Base-by-base conservation (phyloP, 768 basidiomycete species). In the Piloderma croceum region DNA sequence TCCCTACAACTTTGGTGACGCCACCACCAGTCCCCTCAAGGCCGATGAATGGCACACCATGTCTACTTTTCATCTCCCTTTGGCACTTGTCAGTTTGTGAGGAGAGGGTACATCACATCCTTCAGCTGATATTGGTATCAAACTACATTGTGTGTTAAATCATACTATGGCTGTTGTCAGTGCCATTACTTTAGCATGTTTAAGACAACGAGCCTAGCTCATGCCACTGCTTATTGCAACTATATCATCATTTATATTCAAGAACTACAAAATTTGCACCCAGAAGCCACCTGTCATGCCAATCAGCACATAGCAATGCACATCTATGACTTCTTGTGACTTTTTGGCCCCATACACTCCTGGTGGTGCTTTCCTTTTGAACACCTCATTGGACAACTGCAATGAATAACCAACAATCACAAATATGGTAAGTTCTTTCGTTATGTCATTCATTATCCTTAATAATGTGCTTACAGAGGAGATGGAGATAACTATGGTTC, bases 301-400 rank as follows among this genome's bases (percentile, higher is more conserved):
- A 67, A 63, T 34, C 34, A 56, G n/a, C 67, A 67, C 32, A 41
- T 55, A 15, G 47, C 57, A 3, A 40, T 60, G 21, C 62, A 57
- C 31, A 31, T 64, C 5, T 47, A 53, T n/a, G 56, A 67, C 11
- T 67, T 65, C 36, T 45, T 66, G 1, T 7, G 47, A 0, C 45
- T 58, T 2, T 68, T 67, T 41, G 61, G 69, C 1, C 66, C 65
- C n/a, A 48, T 61, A 0, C 51, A 54, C 29, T 56, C 55, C 2
- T 71, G 64, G 69, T 69, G 65, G 63, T 49, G 53, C 2, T 70
- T 63, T 43, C 64, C 62, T 0, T 67, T 62, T 32, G 63, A 71
- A 38, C 38, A 51, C 0, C 41, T 62, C 9, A 69, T 70, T 36
- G 61, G 68, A 1, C 54, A 47, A 25, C 43, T 71, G 1, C 66